A percentile compares a stretch with the other conserved stretches of the same genome.
Evolutionary conservation across 2,329 filamentous ascomycete genomes (phyloP).

Genomic region (Sordariomycetes sp.): DNA sequence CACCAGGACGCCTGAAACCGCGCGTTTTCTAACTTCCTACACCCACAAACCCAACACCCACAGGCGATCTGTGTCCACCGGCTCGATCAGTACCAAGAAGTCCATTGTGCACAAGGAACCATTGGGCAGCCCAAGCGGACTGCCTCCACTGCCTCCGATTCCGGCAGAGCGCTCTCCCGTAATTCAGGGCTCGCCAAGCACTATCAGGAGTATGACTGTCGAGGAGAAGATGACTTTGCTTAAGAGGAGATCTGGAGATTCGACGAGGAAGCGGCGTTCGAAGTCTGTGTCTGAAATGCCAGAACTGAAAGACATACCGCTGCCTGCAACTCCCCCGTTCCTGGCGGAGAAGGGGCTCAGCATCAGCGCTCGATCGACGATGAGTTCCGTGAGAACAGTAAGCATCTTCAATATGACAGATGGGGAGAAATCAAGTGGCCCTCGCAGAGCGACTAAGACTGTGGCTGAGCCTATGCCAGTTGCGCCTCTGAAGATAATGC

Average conservation of each 20-base stretch:
- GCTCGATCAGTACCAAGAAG: slow-evolving; percentile 33
- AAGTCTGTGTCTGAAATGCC: slow-evolving; percentile 15
- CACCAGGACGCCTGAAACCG: slow-evolving; percentile 4
- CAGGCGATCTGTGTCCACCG: slow-evolving; percentile 39
- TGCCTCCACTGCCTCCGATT: slow-evolving; percentile 42
- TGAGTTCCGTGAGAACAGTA: slow-evolving; percentile 1
- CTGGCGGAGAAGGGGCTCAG: slow-evolving; percentile 7
- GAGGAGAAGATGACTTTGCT: slow-evolving; percentile 47
- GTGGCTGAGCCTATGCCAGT: too few species aligned
- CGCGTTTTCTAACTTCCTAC: neutral
- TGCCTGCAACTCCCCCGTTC: too few species aligned
- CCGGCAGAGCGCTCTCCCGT: slow-evolving; percentile 22
- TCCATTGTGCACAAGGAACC: slow-evolving; percentile 30
- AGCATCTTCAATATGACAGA: slow-evolving; percentile 5
- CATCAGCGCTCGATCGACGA: too few species aligned
- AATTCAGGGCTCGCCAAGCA: slow-evolving; percentile 29
- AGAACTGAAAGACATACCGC: neutral
- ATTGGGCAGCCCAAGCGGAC: slow-evolving; percentile 32
- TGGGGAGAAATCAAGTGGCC: too few species aligned
- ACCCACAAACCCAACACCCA: too few species aligned
- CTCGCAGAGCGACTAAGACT: too few species aligned
- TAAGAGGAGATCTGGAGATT: slow-evolving; percentile 26
- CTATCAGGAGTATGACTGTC: slow-evolving; percentile 49
- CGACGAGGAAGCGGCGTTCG: slow-evolving; percentile 15
- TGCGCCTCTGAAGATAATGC: too few species aligned